Conservation (phyloP, 2,329 filamentous ascomycete species). For the Claviceps paspali region DNA sequence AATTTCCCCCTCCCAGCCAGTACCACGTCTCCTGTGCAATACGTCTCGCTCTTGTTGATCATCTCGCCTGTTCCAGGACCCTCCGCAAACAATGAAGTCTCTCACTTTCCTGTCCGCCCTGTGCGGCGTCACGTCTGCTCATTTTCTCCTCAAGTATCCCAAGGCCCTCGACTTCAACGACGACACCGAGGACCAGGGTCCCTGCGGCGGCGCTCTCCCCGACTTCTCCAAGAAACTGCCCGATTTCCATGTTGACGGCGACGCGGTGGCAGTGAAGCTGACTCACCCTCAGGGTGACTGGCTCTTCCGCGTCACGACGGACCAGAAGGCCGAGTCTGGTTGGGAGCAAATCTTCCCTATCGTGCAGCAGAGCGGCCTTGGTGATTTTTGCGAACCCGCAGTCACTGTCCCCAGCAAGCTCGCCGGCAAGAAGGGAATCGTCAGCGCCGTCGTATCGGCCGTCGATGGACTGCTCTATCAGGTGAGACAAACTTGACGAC, state of each 20-base stretch:
- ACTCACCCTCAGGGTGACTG: slow-evolving; percentile 38
- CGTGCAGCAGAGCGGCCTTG: slow-evolving; percentile 37
- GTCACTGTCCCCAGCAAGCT: slow-evolving; percentile 34
- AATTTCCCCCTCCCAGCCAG: too few species aligned
- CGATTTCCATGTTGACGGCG: slow-evolving; percentile 43
- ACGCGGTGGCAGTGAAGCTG: slow-evolving; percentile 31
- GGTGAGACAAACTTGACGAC: slow-evolving; percentile 19
- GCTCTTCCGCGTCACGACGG: slow-evolving; percentile 43
- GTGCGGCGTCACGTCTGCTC: slow-evolving; percentile 28
- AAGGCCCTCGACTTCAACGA: slow-evolving; percentile 30
- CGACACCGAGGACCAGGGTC: slow-evolving; percentile 27
- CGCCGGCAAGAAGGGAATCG: slow-evolving; percentile 37
- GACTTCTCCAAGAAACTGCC: slow-evolving; percentile 30
- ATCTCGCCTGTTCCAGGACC: not conserved
- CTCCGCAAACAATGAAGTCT: slow-evolving; percentile 6
- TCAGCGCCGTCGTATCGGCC: slow-evolving; percentile 35
- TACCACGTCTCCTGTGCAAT: too few species aligned
- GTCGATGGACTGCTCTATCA: slow-evolving; percentile 42
- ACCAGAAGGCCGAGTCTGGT: slow-evolving; percentile 27
- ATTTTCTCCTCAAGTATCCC: slow-evolving; percentile 39
- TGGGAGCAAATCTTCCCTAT: slow-evolving; percentile 42
- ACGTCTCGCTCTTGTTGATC: too few species aligned
- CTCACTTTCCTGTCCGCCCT: slow-evolving; percentile 24
- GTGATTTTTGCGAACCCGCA: slow-evolving; percentile 35
- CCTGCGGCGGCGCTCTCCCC: slow-evolving; percentile 39